Conservation (phyloP, 2,329 filamentous ascomycete genomes). For the Aspergillus tanneri region DNA sequence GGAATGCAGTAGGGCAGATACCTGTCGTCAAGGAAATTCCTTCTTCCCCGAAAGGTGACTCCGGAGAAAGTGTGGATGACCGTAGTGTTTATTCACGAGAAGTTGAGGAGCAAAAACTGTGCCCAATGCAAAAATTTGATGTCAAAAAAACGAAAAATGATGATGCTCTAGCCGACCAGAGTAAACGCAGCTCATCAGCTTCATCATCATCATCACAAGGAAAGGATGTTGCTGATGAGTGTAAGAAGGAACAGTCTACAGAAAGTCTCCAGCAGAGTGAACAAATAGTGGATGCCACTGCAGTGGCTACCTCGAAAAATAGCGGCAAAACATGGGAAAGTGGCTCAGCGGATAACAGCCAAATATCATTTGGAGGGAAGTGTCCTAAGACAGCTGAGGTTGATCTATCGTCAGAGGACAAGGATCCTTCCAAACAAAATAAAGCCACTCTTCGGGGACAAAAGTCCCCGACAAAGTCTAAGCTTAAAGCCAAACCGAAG, state of each 20-base stretch:
- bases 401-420: too few relatives aligned
- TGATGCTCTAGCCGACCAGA: neutral
- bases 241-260: neutral
- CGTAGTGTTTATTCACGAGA: constrained; percentile 7
- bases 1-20: neutral
- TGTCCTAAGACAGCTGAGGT: too few relatives aligned
- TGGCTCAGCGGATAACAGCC: neutral
- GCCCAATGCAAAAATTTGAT: neutral
- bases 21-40: neutral
- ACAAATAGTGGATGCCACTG: neutral
- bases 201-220: neutral
- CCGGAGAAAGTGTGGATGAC: constrained; percentile 2
- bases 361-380: too few relatives aligned
- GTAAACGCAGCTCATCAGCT: neutral
- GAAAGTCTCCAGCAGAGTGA: neutral
- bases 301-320: neutral
- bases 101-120: constrained; percentile 5
- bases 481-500: constrained; percentile 10
- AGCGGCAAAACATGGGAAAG: neutral
- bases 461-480: constrained; percentile 2
- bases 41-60: neutral
- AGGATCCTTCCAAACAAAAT: neutral
- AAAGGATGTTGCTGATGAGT: neutral
- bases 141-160: neutral
- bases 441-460: neutral